These are phyloP conservation scores for Mikania micrantha DNA, from an alignment of 129 eudicot genomes.

Conservation along the genomic window DNA sequence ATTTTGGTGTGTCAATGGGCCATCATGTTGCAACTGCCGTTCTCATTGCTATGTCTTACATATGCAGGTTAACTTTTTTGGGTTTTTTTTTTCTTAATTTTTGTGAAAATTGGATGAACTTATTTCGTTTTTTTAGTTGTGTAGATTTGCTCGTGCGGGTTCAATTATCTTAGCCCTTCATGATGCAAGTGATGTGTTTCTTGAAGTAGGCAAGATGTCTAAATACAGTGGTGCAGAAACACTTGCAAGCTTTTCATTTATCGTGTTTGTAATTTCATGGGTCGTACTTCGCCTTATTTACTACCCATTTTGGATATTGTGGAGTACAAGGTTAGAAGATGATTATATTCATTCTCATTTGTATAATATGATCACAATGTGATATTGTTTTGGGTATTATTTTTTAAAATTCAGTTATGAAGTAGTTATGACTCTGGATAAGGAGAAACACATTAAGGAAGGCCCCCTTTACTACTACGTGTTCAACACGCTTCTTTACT, in stretches of 20 bases:
- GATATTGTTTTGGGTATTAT: background rate
- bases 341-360: background rate
- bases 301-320: conserved; percentile 89
- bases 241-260: conserved; percentile 77
- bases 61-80: conserved; percentile 55
- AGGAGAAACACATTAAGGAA: conserved; percentile 60
- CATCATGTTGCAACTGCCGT: conserved; percentile 80
- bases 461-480: conserved; percentile 82
- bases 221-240: conserved; percentile 81
- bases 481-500: conserved; percentile 79
- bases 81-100: background rate
- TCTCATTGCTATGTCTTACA: conserved; percentile 74
- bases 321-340: conserved; percentile 84
- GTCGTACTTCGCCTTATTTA: conserved; percentile 83
- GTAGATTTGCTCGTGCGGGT: conserved; percentile 92
- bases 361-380: background rate
- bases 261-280: conserved; percentile 84
- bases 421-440: conserved; percentile 64
- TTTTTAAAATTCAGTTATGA: conserved; percentile 50
- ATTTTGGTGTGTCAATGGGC: conserved; percentile 98
- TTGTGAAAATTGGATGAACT: background rate
- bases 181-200: conserved; percentile 95
- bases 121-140: background rate
- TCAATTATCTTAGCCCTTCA: conserved; percentile 87
- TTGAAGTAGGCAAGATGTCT: conserved; percentile 95